Percentiles rank a stretch among this genome's conserved stretches.
Conservation (phyloP, 139 green algal species). For the Marvania coccoides region DNA sequence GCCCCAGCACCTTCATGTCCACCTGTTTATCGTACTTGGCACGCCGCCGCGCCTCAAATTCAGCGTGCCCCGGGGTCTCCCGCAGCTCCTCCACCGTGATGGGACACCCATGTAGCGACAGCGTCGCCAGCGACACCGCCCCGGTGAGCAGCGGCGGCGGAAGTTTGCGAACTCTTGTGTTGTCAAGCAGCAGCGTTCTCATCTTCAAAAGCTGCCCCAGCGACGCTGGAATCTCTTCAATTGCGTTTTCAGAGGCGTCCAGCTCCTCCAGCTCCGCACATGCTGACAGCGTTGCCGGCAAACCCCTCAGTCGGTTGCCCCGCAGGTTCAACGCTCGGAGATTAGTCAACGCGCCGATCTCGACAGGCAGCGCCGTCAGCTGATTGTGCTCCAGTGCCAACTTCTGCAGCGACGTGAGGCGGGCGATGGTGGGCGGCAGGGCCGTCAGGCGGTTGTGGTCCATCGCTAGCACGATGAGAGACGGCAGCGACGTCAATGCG, state of each 20-base stretch:
- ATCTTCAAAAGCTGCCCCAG: conserved; percentile 19
- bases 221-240: conserved; percentile 23
- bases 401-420: conserved; percentile 6
- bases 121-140: conserved; percentile 30
- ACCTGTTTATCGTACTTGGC: conserved; percentile 52
- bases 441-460: conserved; percentile 26
- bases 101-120: conserved; percentile 49
- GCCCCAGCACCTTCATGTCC: conserved; percentile 27
- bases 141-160: conserved; percentile 26
- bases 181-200: conserved; percentile 14
- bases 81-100: conserved; percentile 51
- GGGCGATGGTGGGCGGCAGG: conserved; percentile 3
- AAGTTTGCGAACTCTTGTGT: conserved; percentile 30
- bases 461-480: conserved; percentile 17
- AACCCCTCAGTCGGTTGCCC: conserved; percentile 10
- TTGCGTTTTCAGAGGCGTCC: conserved; percentile 26
- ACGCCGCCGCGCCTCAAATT: conserved; percentile 38
- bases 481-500: conserved; percentile 9
- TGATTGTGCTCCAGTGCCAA: conserved; percentile 36
- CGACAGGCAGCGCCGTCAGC: conserved; percentile 1
- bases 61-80: conserved; percentile 21
- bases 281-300: conserved; percentile 23
- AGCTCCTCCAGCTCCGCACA: conserved; percentile 22
- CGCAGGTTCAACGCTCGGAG: conserved; percentile 12
- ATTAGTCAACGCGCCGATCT: background rate